phyloP scores from a whole-genome alignment of 1,284 basidiomycete species.

The Inonotus hispidus region DNA sequence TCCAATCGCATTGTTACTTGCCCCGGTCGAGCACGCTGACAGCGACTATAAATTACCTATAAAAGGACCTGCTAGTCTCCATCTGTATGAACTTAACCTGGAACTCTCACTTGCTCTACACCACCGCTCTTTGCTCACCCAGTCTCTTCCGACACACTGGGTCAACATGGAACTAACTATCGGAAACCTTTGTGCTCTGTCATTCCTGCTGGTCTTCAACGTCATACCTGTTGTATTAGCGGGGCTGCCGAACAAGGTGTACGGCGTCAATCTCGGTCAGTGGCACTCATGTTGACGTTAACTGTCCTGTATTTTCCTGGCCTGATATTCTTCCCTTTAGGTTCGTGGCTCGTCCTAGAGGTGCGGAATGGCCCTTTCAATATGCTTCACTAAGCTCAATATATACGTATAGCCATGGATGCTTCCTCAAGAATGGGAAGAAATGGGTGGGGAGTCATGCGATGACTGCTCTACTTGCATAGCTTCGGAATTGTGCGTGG shows the following conservation, averaged over 20 bases:
- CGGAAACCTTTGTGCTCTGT: not conserved
- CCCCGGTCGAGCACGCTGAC: no score
- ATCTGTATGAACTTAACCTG: no score
- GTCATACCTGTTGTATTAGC: not conserved
- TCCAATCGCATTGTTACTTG: no score
- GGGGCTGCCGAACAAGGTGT: slow-evolving; percentile 38
- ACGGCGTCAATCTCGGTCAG: slow-evolving; percentile 61
- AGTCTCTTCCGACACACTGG: not conserved
- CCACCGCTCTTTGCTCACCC: no score
- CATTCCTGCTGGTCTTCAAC: not conserved
- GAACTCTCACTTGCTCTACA: no score
- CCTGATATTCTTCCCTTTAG: not conserved
- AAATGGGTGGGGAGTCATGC: slow-evolving; percentile 60
- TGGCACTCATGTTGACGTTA: slow-evolving; percentile 48
- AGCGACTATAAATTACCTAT: no score
- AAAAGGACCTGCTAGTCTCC: no score
- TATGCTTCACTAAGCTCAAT: not conserved
- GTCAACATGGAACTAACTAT: not conserved
- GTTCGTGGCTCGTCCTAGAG: slow-evolving; percentile 51
- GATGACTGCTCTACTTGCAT: slow-evolving; percentile 51
- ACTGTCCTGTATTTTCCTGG: no score
- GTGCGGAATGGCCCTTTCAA: not conserved
- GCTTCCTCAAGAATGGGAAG: slow-evolving; percentile 61
- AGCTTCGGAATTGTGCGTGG: slow-evolving; percentile 50
- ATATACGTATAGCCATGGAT: slow-evolving; percentile 44